These are phyloP conservation scores for Luzula sylvatica DNA, from an alignment of 176 grass and related monocot species.

Conservation along the genomic window DNA sequence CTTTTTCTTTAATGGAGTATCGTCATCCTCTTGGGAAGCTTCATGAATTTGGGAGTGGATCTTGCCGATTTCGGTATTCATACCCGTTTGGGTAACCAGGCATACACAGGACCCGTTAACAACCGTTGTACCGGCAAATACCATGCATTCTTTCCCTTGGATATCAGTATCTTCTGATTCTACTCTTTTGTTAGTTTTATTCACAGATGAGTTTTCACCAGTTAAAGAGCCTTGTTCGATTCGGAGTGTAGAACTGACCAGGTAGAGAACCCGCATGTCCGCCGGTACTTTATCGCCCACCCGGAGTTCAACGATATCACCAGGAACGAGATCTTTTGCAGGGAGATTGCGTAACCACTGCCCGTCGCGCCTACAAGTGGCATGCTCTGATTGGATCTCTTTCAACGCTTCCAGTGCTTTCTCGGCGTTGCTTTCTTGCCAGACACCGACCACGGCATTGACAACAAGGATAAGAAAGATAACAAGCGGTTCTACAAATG, in stretches of 20 bases:
- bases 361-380: conserved; percentile 44
- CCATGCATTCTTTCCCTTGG: conserved; percentile 88
- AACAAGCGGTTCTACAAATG: conserved; percentile 90
- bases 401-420: conserved; percentile 64
- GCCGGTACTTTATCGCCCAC: conserved; percentile 89
- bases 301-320: conserved; percentile 63
- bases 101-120: conserved; percentile 86
- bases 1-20: conserved; percentile 93
- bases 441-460: conserved; percentile 80
- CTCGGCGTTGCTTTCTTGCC: conserved; percentile 97
- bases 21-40: conserved; percentile 71
- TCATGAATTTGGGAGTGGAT: conserved; percentile 93
- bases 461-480: conserved; percentile 91
- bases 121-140: conserved; percentile 72
- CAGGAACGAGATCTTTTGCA: conserved; percentile 53
- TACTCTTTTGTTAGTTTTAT: conserved; percentile 56
- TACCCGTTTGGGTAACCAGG: conserved; percentile 66
- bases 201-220: conserved; percentile 78
- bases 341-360: conserved; percentile 40
- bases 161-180: conserved; percentile 56
- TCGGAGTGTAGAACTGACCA: conserved; percentile 76
- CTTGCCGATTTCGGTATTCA: conserved; percentile 87
- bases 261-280: conserved; percentile 55
- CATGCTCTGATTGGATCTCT: conserved; percentile 85
- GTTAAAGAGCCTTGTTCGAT: conserved; percentile 83